phyloP scores from a whole-genome alignment of 2,329 filamentous ascomycete genomes.

The Fusarium poae region DNA sequence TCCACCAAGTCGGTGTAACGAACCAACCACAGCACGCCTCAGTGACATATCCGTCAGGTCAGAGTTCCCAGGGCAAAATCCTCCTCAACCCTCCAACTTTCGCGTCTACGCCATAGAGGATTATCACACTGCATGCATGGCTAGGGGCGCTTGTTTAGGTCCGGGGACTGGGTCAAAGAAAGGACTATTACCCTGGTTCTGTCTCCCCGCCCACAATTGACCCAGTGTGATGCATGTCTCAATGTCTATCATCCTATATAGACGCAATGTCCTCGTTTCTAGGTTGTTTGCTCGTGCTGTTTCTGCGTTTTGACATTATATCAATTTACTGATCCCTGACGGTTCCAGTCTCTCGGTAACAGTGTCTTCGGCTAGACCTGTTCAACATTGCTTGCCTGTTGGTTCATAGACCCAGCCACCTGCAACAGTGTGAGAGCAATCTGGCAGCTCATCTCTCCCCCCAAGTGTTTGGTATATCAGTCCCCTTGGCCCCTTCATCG shows the following conservation, averaged over 20 bases:
- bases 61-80: constrained; percentile 35
- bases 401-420: constrained; percentile 29
- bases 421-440: constrained; percentile 17
- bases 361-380: constrained; percentile 34
- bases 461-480: constrained; percentile 9
- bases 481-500: constrained; percentile 4
- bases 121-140: constrained; percentile 51
- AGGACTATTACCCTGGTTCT: constrained; percentile 18
- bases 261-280: constrained; percentile 47
- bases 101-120: constrained; percentile 41
- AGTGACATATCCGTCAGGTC: constrained; percentile 26
- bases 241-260: constrained; percentile 46
- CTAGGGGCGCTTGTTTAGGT: constrained; percentile 48
- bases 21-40: constrained; percentile 42
- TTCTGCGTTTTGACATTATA: constrained; percentile 40
- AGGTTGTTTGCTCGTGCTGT: constrained; percentile 34
- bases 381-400: constrained; percentile 40
- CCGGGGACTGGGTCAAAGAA: constrained; percentile 24
- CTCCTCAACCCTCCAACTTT: constrained; percentile 34
- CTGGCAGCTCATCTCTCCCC: constrained; percentile 18
- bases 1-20: constrained; percentile 33
- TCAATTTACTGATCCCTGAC: constrained; percentile 44
- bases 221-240: constrained; percentile 32
- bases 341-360: constrained; percentile 45
- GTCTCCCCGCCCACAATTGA: constrained; percentile 20